A percentile compares a stretch with the other conserved stretches of the same genome.
phyloP scores from a whole-genome alignment of 768 basidiomycete genomes.

The Boletus rubroflammeus region DNA sequence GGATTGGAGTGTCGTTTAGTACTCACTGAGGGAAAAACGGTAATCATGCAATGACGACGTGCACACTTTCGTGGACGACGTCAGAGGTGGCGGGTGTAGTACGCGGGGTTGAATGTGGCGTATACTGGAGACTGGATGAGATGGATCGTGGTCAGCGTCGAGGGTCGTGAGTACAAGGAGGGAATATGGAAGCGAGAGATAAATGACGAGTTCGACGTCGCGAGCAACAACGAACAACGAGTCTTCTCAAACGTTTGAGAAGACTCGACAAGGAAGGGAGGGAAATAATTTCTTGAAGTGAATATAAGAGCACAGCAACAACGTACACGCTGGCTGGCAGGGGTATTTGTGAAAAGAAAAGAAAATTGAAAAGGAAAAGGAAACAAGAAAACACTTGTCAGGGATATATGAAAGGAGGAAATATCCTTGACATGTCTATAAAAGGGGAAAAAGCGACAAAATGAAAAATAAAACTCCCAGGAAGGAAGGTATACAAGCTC shows the following conservation, averaged over 20 bases:
- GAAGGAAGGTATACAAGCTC: constrained; percentile 2
- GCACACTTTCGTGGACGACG: constrained; percentile 39
- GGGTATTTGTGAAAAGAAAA: constrained; percentile 10
- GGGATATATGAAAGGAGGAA: background rate
- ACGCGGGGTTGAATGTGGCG: constrained; percentile 35
- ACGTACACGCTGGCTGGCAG: constrained; percentile 14
- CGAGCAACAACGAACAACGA: constrained; percentile 16
- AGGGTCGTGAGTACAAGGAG: constrained; percentile 30
- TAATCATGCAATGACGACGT: constrained; percentile 40
- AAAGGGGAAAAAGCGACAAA: constrained; percentile 4
- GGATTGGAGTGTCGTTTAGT: background rate
- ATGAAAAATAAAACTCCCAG: constrained; percentile 9
- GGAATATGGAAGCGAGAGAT: constrained; percentile 22
- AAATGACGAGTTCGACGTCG: constrained; percentile 17
- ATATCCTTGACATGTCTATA: constrained; percentile 16
- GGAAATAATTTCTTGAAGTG: constrained; percentile 20
- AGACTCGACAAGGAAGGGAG: constrained; percentile 25
- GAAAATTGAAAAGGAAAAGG: background rate
- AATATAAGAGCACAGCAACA: constrained; percentile 35
- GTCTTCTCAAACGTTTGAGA: constrained; percentile 21
- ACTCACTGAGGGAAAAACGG: constrained; percentile 38
- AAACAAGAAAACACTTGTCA: constrained; percentile 4
- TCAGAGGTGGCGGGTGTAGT: constrained; percentile 25
- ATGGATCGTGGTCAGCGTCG: constrained; percentile 40
- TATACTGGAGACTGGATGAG: constrained; percentile 24